These are phyloP conservation scores for Flaveria ramosissima DNA, from an alignment of 129 eudicot species.

Conservation along the genomic window DNA sequence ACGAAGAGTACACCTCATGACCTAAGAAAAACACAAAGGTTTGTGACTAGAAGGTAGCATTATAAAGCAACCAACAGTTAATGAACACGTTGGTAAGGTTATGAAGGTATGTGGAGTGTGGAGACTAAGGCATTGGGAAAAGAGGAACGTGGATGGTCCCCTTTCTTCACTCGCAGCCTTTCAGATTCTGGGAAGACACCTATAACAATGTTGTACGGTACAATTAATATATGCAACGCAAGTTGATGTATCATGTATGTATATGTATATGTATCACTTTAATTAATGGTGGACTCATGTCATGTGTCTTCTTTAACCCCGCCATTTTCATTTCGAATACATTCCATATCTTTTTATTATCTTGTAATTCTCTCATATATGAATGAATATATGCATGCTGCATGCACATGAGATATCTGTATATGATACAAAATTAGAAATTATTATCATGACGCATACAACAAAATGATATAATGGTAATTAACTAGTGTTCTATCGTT, in stretches of 20 bases:
- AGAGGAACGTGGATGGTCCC: constrained; percentile 32
- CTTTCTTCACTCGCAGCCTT: constrained; percentile 28
- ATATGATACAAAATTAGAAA: too few species aligned
- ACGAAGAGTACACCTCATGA: too few species aligned
- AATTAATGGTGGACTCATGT: constrained; percentile 5
- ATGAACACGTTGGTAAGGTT: neutral
- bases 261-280: too few species aligned
- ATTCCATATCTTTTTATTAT: neutral
- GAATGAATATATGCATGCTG: too few species aligned
- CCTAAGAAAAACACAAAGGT: too few species aligned
- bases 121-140: neutral
- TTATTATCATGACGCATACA: too few species aligned
- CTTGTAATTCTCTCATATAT: too few species aligned
- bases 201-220: constrained; percentile 22
- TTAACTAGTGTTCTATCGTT: too few species aligned
- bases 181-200: constrained; percentile 35
- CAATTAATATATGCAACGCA: constrained; percentile 28
- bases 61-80: neutral
- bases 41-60: too few species aligned
- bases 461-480: too few species aligned
- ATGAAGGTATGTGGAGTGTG: neutral
- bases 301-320: constrained; percentile 14
- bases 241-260: neutral
- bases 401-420: too few species aligned
- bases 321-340: constrained; percentile 30